Conservation (phyloP, 176 grass and related monocot genomes). For the Ensete glaucum region DNA sequence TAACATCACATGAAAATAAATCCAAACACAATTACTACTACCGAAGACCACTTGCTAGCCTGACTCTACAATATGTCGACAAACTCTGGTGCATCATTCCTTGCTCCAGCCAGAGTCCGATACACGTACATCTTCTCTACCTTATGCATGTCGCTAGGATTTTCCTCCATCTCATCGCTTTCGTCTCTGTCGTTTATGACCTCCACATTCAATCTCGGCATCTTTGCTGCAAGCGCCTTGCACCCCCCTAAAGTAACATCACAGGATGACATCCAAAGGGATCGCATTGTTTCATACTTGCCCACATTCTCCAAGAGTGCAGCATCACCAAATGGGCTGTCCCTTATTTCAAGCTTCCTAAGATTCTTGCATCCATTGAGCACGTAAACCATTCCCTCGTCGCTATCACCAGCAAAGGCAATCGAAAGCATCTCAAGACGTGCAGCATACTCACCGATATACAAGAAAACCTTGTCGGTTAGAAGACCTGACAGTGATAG, state of each 20-base stretch:
- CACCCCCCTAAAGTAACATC: conserved; percentile 49
- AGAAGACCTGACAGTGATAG: too few species aligned
- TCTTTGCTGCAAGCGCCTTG: conserved; percentile 46
- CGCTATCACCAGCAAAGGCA: conserved; percentile 16
- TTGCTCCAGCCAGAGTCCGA: conserved; percentile 42
- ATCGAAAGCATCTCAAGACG: conserved; percentile 54
- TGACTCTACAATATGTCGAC: conserved; percentile 30
- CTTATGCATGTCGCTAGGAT: conserved; percentile 9
- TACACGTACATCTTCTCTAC: conserved; percentile 67
- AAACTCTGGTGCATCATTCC: conserved; percentile 47
- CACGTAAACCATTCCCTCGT: too few species aligned
- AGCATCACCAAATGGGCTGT: conserved; percentile 37
- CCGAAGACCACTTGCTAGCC: too few species aligned
- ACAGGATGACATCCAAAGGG: conserved; percentile 21
- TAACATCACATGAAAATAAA: too few species aligned
- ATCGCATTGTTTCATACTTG: background rate
- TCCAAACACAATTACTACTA: too few species aligned
- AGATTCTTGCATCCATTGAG: too few species aligned
- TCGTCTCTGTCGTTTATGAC: conserved; percentile 26
- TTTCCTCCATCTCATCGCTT: conserved; percentile 1
- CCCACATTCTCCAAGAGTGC: conserved; percentile 38
- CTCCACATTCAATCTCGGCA: conserved; percentile 54
- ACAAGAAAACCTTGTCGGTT: conserved; percentile 44
- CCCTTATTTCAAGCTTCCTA: conserved; percentile 15
- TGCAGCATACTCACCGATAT: conserved; percentile 60